Conservation (phyloP, 1,284 basidiomycete genomes). For the Acaromyces ingoldii region DNA sequence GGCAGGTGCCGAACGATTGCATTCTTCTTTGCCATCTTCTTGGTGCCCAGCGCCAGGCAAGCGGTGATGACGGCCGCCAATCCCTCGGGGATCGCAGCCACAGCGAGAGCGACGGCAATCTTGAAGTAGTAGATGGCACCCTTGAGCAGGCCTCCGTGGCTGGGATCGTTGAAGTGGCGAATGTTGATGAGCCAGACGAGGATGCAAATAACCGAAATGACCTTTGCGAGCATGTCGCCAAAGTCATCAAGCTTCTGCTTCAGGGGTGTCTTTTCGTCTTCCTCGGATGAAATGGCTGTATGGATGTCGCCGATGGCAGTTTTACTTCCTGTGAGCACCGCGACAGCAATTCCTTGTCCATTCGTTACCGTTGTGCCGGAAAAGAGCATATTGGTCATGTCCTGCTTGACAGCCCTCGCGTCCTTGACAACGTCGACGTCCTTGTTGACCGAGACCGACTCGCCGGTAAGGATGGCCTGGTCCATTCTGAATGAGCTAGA, state of each 20-base stretch:
- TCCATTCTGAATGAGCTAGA: conserved; percentile 44
- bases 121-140: conserved; percentile 52
- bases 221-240: conserved; percentile 48
- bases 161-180: conserved; percentile 49
- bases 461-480: conserved; percentile 50
- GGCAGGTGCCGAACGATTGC: conserved; percentile 50
- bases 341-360: conserved; percentile 42
- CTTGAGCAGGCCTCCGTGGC: conserved; percentile 45
- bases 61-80: conserved; percentile 50
- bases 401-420: conserved; percentile 45
- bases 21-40: conserved; percentile 51
- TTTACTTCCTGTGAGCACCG: conserved; percentile 36
- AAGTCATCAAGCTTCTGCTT: conserved; percentile 51
- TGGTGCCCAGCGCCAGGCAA: conserved; percentile 48
- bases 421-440: conserved; percentile 29
- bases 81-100: conserved; percentile 50
- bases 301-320: conserved; percentile 50
- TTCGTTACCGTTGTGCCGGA: conserved; percentile 46
- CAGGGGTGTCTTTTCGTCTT: conserved; percentile 47
- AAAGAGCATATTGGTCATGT: conserved; percentile 51
- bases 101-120: conserved; percentile 50
- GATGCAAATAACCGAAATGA: conserved; percentile 49
- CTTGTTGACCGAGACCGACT: conserved; percentile 48
- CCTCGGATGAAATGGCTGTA: conserved; percentile 43
- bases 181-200: conserved; percentile 50